Percentiles rank a stretch among this genome's conserved stretches.
Conservation (phyloP, 306 rosid genomes). For the Sesbania bispinosa region DNA sequence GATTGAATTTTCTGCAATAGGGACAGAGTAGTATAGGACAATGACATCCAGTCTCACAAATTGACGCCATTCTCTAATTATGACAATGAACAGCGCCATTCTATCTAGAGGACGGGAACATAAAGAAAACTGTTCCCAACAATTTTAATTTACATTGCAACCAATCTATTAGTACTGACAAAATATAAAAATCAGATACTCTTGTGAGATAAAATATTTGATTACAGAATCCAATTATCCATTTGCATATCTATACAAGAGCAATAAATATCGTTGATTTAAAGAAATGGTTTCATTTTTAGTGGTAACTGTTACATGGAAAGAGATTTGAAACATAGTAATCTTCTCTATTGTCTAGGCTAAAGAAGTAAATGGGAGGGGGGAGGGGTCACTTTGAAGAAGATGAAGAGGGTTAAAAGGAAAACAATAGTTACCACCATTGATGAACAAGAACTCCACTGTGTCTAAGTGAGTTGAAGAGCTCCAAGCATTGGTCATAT, state of each 20-base stretch:
- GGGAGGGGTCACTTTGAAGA: not conserved
- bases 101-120: not conserved
- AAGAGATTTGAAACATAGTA: slow-evolving; percentile 18
- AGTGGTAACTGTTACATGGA: slow-evolving; percentile 38
- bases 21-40: too few species aligned
- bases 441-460: slow-evolving; percentile 97
- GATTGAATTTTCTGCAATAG: too few species aligned
- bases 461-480: slow-evolving; percentile 70
- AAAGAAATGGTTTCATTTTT: slow-evolving; percentile 38
- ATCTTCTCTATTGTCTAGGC: slow-evolving; percentile 20
- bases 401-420: slow-evolving; percentile 20
- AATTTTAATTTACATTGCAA: not conserved
- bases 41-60: not conserved
- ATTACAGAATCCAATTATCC: not conserved
- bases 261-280: slow-evolving; percentile 5
- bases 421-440: slow-evolving; percentile 65
- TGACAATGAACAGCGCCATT: not conserved
- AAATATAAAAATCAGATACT: slow-evolving; percentile 2
- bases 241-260: slow-evolving; percentile 18
- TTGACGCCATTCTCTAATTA: not conserved
- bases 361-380: not conserved
- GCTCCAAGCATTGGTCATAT: slow-evolving; percentile 77
- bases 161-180: not conserved
- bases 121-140: not conserved
- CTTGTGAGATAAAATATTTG: not conserved